Base-by-base conservation (phyloP, 2,329 filamentous ascomycete species). In the Purpureocillium lavendulum region DNA sequence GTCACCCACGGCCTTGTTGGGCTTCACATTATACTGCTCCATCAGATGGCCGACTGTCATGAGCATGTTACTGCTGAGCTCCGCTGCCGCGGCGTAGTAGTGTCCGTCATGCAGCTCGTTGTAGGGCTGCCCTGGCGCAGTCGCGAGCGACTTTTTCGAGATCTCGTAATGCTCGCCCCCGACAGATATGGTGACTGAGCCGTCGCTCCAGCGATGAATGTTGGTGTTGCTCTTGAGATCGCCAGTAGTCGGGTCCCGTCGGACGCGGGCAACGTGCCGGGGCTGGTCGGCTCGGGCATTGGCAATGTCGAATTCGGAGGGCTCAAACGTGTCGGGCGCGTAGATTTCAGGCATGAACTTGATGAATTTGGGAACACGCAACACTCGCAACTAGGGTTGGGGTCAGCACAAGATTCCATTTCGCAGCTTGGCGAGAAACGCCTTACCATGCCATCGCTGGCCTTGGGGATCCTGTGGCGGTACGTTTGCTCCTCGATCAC, bases 81-180 rank as follows among this genome's bases (percentile, higher is more conserved):
- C 78, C 1, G 84, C 83, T 2, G 82, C 80, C 2, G 81, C 81
- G 7, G 86, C 76, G 53, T 89, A 90, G 50, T 82, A 84, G 58
- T 86, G 83, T 7, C 80, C 77, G 50, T 90, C 85, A 45, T 82
- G 74, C 21, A 77, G 68, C 50, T 81, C 75, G 44, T 79, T 68
- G 64, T 84, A 84, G 2, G 73, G 67, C 51, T 79, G 75, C 51
- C 69, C 64, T 11, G 62, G 64, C 2, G 71, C 65, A 2, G 83
- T 82, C 2, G 82, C 83, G 35, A 88, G 74, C 17, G 70, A 63
- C 60, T 86, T 87, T 50, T 75, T 79, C 45, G 79, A 72, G 34
- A 89, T 72, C 53, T 87, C 82, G 65, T 82, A 89, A 52, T 89
- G 84, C 46, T 81, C 78, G 43, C 77, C 79, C 12, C 84, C 85